These are phyloP conservation scores for Boletus tomentosulus DNA, from an alignment of 768 basidiomycete genomes.

Conservation along the genomic window DNA sequence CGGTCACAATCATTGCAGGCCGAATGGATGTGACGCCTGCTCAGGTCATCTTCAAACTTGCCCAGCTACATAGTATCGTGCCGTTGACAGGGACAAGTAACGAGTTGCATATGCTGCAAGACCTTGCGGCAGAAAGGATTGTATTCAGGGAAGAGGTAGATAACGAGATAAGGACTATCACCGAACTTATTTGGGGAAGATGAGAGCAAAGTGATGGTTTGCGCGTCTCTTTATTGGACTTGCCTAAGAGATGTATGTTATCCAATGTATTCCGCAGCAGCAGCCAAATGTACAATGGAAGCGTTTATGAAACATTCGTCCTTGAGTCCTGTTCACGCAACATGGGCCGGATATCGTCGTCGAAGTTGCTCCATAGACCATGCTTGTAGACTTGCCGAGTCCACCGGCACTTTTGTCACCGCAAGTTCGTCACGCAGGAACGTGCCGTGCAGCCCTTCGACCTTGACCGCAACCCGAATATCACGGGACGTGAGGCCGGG, in stretches of 20 bases:
- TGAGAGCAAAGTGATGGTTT: not conserved
- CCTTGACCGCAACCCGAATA: slow-evolving; percentile 41
- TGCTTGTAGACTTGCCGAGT: slow-evolving; percentile 6
- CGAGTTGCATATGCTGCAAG: slow-evolving; percentile 64
- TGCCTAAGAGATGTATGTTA: slow-evolving; percentile 4
- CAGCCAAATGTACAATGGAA: not conserved
- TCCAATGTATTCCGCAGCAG: slow-evolving; percentile 2
- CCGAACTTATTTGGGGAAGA: slow-evolving; percentile 30
- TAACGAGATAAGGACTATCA: slow-evolving; percentile 21
- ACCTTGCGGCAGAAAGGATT: slow-evolving; percentile 43
- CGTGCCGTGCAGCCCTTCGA: slow-evolving; percentile 34
- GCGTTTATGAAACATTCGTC: not conserved
- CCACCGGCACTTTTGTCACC: slow-evolving; percentile 18
- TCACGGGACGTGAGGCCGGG: slow-evolving; percentile 51
- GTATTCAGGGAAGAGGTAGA: slow-evolving; percentile 30
- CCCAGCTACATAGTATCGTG: slow-evolving; percentile 59
- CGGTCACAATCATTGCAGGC: slow-evolving; percentile 41
- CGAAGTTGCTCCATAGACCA: slow-evolving; percentile 26
- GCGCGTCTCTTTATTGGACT: not conserved
- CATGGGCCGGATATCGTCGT: slow-evolving; percentile 15
- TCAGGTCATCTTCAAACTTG: slow-evolving; percentile 66
- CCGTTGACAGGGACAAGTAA: slow-evolving; percentile 76
- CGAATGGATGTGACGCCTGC: slow-evolving; percentile 52
- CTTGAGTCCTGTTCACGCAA: not conserved
- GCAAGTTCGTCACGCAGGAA: slow-evolving; percentile 24